Evolutionary conservation across 164 flowering plant genomes (phyloP), one percentile per base, ranked within the genome.

Genomic region (Vitis rotundifolia): DNA sequence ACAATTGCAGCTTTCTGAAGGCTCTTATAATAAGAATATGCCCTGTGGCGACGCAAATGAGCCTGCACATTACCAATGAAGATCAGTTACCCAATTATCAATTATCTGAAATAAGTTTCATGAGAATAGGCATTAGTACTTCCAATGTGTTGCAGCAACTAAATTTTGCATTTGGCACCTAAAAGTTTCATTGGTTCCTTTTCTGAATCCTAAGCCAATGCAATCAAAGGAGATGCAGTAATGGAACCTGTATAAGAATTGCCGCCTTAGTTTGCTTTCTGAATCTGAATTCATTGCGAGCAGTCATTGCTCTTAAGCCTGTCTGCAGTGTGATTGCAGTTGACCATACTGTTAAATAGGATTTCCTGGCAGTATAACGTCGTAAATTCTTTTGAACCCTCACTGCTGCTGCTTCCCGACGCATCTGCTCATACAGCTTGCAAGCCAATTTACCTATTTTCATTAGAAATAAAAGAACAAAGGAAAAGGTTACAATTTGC

Each of bases 281-380:
- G 70, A 86, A 91, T 84, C 97, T 86, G 81, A 90, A 96, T 73
- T 92, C 93, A 68, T 92, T 84, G 29, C 97, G 95, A 71, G 97
- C 94, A 69, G 82, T 81, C 99, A 96, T 90, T 61, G 93, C 93
- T 79, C 97, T 89, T 78, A 93, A 77, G 52, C 98, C 98, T 68
- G 95, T 88, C 81, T 96, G 98, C 73, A 96, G 64, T 64, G 75
- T 76, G 61, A 89, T 85, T 69, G 97, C 92, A 69, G 98, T 88
- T 53, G 63, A 57, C 67, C 76, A 79, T 50, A 85, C 52, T 19
- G 59, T 75, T 44, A 63, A 14, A 80, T 93, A 93, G 59, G 90
- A 87, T 59, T 74, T 78, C 77, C 84, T 76, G 65, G 87, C 86
- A 61, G 74, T 66, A 67, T 83, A 76, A 60, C 84, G 68, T 16